Evolutionary conservation across 352 stramenopile genomes (phyloP), one percentile per base, ranked within the genome.

Genomic region (Stramenopiles sp.): DNA sequence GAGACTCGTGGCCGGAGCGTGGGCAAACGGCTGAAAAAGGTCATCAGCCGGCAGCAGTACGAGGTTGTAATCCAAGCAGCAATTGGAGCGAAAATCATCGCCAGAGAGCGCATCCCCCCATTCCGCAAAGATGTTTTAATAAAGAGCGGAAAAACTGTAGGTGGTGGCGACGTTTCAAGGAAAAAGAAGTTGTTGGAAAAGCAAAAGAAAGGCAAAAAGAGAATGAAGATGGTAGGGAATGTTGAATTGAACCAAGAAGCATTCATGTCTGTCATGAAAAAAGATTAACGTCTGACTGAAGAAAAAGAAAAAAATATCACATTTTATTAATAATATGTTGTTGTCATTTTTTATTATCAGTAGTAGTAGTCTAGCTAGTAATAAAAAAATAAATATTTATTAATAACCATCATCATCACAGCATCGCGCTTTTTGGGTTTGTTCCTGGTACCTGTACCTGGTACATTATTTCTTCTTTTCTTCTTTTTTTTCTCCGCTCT

Each of bases 181-280:
- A 99, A 99, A 82, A 97, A 97, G 77, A 99, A 99, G 79, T 84
- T 99, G 34, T 80, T 99, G 4, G 94, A 98, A 77, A 98, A 98
- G 83, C 96, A 99, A 81, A 99, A 99, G 80, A 84, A 94, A 74
- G 96, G 96, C 76, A 99, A 99, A 84, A 94, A 95, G 76, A 89
- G 90, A 74, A 92, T 96, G 83, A 96, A 97, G 83, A 93, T 90
- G 6, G 87, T 96, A 63, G 91, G 93, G 2, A 97, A 96, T 76
- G 94, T 99, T 1, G 84, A 92, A 77, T 84, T 99, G 43, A 95
- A 88, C 69, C 95, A 99, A 81, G 93, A 94, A 74, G 94, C 94
- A 18, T 98, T 98, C 81, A 96, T 97, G 89, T 95, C 94, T 32
- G 94, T 99, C 71, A 79, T 99, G 35, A n/a, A n/a, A n/a, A n/a